Evolutionary conservation across 1,139 yeast species (phyloP), one percentile per base, ranked within the genome.

Genomic region (Suhomyces chickasaworum): DNA sequence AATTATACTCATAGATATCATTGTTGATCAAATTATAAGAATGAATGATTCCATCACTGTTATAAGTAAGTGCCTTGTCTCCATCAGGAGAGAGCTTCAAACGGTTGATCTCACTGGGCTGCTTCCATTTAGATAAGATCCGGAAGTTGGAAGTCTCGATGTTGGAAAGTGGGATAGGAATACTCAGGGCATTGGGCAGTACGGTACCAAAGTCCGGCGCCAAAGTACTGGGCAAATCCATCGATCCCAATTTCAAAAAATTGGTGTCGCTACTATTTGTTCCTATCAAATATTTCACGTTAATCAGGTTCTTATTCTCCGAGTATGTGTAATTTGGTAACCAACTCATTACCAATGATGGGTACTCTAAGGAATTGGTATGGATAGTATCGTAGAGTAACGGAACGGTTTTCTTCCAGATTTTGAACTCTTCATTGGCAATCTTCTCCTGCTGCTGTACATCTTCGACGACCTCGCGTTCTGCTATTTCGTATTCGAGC

Each of bases 391-490:
- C 89, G 68, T 93, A 93, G 43, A 93, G 71, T 54, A 89, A 77
- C 13, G 96, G 97, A n/a, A 93, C 87, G 10, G 96, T 84, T 62
- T 93, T 93, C 66, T 91, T 91, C 99, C 99, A 93, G 48, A 88
- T 87, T 60, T 90, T 88, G 73, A 84, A 90, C 66, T 89, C 96
- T 63, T 80, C 85, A 53, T 80, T 80, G 51, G 73, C 68, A 18
- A 79, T 59, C 55, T 78, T 80, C 54, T 80, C 84, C 46, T 69
- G 69, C 47, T 68, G 63, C 57, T 78, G 83, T 56, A 75, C 78
- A 48, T 71, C 78, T 34, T 63, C 62, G 29, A 66, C 64, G 21
- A 74, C 61, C 47, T 69, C 76, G 39, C 55, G 64, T 48, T 69
- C 72, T 15, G 61, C 62, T 7, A 37, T 30, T 12, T 29, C 41